Base-by-base conservation (phyloP, 169 alveolate species). In the Cryptosporidium baileyi region DNA sequence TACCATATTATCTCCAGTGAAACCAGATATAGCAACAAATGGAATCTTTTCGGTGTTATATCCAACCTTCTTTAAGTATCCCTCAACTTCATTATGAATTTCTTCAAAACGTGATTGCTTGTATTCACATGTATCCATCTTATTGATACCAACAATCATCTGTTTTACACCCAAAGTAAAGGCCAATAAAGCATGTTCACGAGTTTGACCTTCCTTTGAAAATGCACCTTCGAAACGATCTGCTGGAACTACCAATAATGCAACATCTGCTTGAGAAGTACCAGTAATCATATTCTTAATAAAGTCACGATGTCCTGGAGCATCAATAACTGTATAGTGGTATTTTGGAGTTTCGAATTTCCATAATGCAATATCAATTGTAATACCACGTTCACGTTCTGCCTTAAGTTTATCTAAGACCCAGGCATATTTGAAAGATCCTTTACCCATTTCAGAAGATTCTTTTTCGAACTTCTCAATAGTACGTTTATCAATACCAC, bases 231-330 rank as follows among this genome's bases (percentile, higher is more conserved):
- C 99, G 94, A 97, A 97, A 80, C 92, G 94, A 65, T 96, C 98
- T 44, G 99, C 97, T 60, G 99, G 99, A 60, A 97, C 98, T 88
- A 98, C 97, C 80, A 98, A 94, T 81, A 97, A 88, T 36, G 99
- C 99, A 61, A 95, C 99, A 92, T 98, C 99, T 60, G 99, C 99
- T 91, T 97, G 99, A 34, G 99, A 96, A 40, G 99, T 95, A 80
- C 99, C 99, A 47, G 99, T 96, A 92, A 98, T 98, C 99, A 97
- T 97, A 94, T 98, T 98, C 95, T 97, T 97, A 90, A 98, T 97
- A 95, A 96, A 98, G 91, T 97, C 99, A 80, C 98, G 92, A 88
- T 98, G 99, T 49, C 99, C 99, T 54, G 99, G 99, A 80, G 99
- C 99, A 93, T 98, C 99, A 89, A 98, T 97, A 91, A 97, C 97